A percentile compares a stretch with the other conserved stretches of the same genome.
These are phyloP conservation scores for Acanthochlamys bracteata DNA, from an alignment of 106 monocot genomes.

Conservation along the genomic window DNA sequence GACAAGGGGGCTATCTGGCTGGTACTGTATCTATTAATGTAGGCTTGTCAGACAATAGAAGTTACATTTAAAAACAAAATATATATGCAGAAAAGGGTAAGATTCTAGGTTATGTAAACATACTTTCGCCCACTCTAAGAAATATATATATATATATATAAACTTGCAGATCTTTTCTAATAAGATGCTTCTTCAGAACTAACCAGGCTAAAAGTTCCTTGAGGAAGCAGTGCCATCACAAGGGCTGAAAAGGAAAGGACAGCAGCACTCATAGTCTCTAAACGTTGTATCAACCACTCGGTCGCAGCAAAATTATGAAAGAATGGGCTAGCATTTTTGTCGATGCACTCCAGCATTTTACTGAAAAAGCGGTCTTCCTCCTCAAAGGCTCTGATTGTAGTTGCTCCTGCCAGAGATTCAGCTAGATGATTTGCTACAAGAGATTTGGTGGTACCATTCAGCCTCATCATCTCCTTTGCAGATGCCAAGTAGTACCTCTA, in stretches of 20 bases:
- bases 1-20: slow-evolving; percentile 55
- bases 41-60: background rate
- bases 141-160: too few species aligned
- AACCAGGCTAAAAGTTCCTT: slow-evolving; percentile 81
- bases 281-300: slow-evolving; percentile 78
- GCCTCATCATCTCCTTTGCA: slow-evolving; percentile 90
- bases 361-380: slow-evolving; percentile 58
- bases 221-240: slow-evolving; percentile 79
- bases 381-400: slow-evolving; percentile 75
- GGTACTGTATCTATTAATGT: slow-evolving; percentile 60
- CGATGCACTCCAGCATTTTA: slow-evolving; percentile 49
- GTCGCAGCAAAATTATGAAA: slow-evolving; percentile 69
- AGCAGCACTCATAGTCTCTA: slow-evolving; percentile 83
- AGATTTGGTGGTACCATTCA: slow-evolving; percentile 96
- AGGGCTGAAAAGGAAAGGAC: slow-evolving; percentile 81
- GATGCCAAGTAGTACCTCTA: slow-evolving; percentile 83
- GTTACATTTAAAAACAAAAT: background rate
- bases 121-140: slow-evolving; percentile 31
- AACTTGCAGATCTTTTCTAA: too few species aligned
- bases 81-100: background rate
- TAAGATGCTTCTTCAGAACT: slow-evolving; percentile 2
- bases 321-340: slow-evolving; percentile 71
- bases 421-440: slow-evolving; percentile 77
- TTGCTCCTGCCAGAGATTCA: slow-evolving; percentile 74
- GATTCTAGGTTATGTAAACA: too few species aligned